phyloP scores from a whole-genome alignment of 805 yeast genomes.

The Ogataea methanolica region DNA sequence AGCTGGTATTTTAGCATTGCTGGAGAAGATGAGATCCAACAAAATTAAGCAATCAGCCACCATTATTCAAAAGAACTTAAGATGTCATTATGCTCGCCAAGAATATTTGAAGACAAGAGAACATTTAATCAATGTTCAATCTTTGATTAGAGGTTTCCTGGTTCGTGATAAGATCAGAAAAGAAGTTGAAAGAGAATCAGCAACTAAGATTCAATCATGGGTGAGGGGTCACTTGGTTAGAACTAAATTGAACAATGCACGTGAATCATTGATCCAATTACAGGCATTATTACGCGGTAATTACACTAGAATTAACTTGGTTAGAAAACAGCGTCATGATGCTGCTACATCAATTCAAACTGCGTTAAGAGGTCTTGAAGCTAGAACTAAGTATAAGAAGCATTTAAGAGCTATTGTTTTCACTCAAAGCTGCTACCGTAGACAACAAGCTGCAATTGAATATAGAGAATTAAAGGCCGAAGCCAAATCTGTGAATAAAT shows the following conservation, averaged over 20 bases:
- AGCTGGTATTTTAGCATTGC: constrained; percentile 91
- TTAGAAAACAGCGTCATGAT: constrained; percentile 44
- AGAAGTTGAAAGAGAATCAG: constrained; percentile 58
- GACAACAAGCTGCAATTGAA: constrained; percentile 65
- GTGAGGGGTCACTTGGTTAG: constrained; percentile 53
- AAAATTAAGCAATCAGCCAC: constrained; percentile 76
- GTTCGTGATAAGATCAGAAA: constrained; percentile 51
- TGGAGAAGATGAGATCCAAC: constrained; percentile 80
- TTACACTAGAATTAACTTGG: constrained; percentile 47
- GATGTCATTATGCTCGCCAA: constrained; percentile 59
- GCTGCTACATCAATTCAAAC: constrained; percentile 76
- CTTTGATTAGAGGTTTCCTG: constrained; percentile 57
- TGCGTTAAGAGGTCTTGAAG: constrained; percentile 61
- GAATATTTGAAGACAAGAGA: constrained; percentile 49
- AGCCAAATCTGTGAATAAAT: constrained; percentile 85
- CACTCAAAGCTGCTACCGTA: constrained; percentile 75
- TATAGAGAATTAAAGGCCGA: constrained; percentile 68
- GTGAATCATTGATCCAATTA: constrained; percentile 35
- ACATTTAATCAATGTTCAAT: constrained; percentile 55
- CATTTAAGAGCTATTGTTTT: constrained; percentile 54
- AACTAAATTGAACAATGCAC: constrained; percentile 30
- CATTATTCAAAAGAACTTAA: constrained; percentile 78
- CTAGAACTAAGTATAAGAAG: constrained; percentile 47
- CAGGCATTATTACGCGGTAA: constrained; percentile 50
- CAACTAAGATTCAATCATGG: constrained; percentile 65